Base-by-base conservation (phyloP, 257 asterid species). In the Gentiana straminea region DNA sequence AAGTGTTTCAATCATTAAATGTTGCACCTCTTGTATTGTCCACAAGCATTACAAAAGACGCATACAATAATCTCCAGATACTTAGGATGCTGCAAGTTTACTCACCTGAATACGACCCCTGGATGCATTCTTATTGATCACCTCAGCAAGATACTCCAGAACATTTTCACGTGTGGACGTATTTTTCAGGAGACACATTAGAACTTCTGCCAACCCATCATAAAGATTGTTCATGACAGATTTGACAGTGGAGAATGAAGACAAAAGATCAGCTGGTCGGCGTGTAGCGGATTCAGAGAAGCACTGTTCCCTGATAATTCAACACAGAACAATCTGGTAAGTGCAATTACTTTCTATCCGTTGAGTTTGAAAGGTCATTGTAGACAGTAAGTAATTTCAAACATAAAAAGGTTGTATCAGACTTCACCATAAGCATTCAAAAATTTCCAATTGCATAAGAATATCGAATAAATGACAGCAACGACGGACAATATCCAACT, bases 181-280 rank as follows among this genome's bases (percentile, higher is more conserved):
- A 66, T 80, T 86, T 75, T 75, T 89, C 38, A 89, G 90, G 55
- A 89, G 97, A 55, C 75, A 79, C 83, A 24, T 81, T 49, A 89
- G 82, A 55, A 81, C 84, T 74, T 86, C 93, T 0, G 86, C 55
- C 79, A 89, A 59, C 56, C 84, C 93, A 68, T 84, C 97, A 67
- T 89, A 79, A 66, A 89, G 73, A 70, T 64, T 77, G 77, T 80
- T 86, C 95, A 80, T 80, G 56, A 86, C 95, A 44, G 88, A 84
- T 75, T 82, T 89, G 68, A 89, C 84, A 46, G 95, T 89, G n/a
- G 93, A 80, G 64, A 84, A 86, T 37, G 97, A 86, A 37, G 97
- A 89, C 57, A 84, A 61, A 52, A 89, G 93, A 77, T 89, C 97
- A 49, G 97, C 83, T n/a, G 94, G 91, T 32, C 93, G 95, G 52